Percentiles rank a stretch among this genome's conserved stretches.
Evolutionary conservation across 768 basidiomycete genomes (phyloP).

Genomic region (Phylloporus scabripes): DNA sequence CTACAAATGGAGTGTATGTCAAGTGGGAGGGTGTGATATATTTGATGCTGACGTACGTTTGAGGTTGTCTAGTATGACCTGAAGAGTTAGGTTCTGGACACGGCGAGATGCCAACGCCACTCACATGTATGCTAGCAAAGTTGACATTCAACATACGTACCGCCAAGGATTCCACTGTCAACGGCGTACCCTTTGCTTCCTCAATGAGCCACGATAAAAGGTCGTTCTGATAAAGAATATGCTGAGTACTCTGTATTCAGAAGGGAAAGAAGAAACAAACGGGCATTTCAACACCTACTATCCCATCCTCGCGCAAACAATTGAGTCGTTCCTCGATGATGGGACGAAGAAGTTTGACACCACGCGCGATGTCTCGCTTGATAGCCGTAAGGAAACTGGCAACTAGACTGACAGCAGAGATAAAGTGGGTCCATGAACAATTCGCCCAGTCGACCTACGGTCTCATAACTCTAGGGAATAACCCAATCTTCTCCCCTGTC

Average conservation of each 20-base stretch:
- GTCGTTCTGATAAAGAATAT: constrained; percentile 24
- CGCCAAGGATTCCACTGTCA: not conserved
- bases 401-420: constrained; percentile 12
- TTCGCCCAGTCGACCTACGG: constrained; percentile 19
- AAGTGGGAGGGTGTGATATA: too few species aligned
- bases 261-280: constrained; percentile 19
- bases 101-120: not conserved
- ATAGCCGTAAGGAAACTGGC: constrained; percentile 10
- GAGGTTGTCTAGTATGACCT: too few species aligned
- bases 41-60: too few species aligned
- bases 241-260: not conserved
- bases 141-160: not conserved
- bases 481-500: constrained; percentile 14
- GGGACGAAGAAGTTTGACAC: constrained; percentile 17
- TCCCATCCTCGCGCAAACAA: constrained; percentile 20
- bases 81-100: too few species aligned
- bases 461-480: constrained; percentile 31
- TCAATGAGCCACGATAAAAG: constrained; percentile 29
- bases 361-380: not conserved
- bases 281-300: constrained; percentile 27
- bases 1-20: not conserved
- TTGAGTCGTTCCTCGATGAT: constrained; percentile 28
- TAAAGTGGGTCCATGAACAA: not conserved
- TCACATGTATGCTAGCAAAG: not conserved
- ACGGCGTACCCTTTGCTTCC: not conserved